These are phyloP conservation scores for Huntiella savannae DNA, from an alignment of 2,329 filamentous ascomycete species.

Conservation along the genomic window DNA sequence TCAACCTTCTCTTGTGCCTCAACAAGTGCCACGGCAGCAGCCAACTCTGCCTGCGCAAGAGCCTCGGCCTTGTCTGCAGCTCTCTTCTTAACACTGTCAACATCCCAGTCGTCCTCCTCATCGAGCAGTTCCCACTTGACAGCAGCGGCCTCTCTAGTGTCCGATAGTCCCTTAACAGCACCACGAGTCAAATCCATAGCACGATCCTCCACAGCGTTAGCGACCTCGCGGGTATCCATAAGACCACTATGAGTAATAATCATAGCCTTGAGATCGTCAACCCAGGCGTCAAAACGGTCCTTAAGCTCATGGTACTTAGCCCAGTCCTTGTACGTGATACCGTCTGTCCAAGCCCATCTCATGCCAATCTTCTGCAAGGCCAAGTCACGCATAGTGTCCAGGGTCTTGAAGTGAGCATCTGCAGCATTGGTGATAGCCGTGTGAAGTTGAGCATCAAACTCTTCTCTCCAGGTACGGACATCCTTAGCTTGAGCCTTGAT, in stretches of 20 bases:
- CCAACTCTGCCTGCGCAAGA: constrained; percentile 3
- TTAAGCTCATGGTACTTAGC: constrained; percentile 81
- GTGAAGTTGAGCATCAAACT: constrained; percentile 51
- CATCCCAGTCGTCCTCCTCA: constrained; percentile 58
- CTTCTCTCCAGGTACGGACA: constrained; percentile 56
- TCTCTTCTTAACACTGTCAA: constrained; percentile 40
- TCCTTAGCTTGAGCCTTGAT: constrained; percentile 63
- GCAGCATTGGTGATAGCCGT: constrained; percentile 51
- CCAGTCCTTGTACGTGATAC: constrained; percentile 95
- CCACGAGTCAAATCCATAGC: constrained; percentile 65
- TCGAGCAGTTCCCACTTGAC: constrained; percentile 71
- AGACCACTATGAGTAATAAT: constrained; percentile 57
- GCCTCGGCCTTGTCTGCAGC: constrained; percentile 25
- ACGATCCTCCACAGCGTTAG: constrained; percentile 50
- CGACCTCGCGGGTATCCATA: constrained; percentile 44
- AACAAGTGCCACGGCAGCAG: constrained; percentile 12
- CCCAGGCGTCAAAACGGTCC: constrained; percentile 67
- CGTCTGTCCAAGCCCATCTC: constrained; percentile 90
- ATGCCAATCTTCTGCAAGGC: constrained; percentile 83
- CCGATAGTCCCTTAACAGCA: constrained; percentile 59
- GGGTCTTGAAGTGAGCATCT: constrained; percentile 62
- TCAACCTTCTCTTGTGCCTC: constrained; percentile 12
- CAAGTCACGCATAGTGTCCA: constrained; percentile 65
- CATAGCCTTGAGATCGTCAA: constrained; percentile 57
- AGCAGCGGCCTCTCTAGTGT: constrained; percentile 63